Evolutionary conservation across 495 filamentous ascomycete species (phyloP).

Genomic region (Penicillium macrosclerotiorum): DNA sequence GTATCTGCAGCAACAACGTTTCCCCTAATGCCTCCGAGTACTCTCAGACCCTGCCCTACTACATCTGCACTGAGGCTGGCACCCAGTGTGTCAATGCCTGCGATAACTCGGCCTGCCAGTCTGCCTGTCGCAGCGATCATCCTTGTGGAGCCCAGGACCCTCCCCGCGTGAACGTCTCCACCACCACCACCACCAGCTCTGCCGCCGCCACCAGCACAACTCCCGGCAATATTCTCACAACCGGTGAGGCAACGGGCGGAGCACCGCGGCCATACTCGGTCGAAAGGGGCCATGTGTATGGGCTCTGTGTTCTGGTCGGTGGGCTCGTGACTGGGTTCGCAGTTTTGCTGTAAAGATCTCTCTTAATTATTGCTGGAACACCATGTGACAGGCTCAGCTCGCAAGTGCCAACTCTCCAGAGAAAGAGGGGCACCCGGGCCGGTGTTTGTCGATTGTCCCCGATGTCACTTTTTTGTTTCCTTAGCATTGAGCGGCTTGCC

Average conservation of each 20-base stretch:
- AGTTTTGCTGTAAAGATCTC: constrained; percentile 47
- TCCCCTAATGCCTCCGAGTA: constrained; percentile 78
- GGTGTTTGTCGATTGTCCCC: not conserved
- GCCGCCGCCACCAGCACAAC: constrained; percentile 30
- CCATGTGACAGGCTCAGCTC: too few species aligned
- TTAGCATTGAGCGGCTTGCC: constrained; percentile 16
- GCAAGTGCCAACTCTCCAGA: too few species aligned
- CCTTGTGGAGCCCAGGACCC: constrained; percentile 81
- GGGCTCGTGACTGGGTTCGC: constrained; percentile 65
- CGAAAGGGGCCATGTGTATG: constrained; percentile 58
- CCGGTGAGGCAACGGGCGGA: constrained; percentile 15
- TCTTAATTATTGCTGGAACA: too few species aligned
- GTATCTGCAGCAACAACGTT: constrained; percentile 70
- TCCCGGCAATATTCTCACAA: constrained; percentile 16
- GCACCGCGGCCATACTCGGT: constrained; percentile 33
- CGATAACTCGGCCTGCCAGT: constrained; percentile 57
- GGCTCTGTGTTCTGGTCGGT: constrained; percentile 52
- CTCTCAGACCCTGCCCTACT: constrained; percentile 84
- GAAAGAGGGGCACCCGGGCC: too few species aligned
- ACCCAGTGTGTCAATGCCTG: constrained; percentile 69
- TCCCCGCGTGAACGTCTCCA: constrained; percentile 56
- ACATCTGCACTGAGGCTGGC: constrained; percentile 70
- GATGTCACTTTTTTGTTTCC: constrained; percentile 3
- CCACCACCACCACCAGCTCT: constrained; percentile 45
- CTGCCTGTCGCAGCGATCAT: constrained; percentile 63